A percentile compares a stretch with the other conserved stretches of the same genome.
phyloP scores from a whole-genome alignment of 495 filamentous ascomycete genomes.

The Neohortaea acidophila region DNA sequence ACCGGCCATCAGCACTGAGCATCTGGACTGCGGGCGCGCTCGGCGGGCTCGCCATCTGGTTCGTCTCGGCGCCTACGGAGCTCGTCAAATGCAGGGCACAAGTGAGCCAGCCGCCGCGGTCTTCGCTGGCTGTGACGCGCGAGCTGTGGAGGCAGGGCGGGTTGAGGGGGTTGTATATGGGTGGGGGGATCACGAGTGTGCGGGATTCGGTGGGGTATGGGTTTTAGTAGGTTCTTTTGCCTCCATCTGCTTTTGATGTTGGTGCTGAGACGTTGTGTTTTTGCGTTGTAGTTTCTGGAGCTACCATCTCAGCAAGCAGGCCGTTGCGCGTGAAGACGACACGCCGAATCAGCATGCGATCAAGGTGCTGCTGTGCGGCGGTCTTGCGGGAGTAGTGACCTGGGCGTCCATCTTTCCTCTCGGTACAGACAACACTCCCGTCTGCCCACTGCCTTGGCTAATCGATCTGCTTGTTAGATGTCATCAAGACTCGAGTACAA shows the following conservation, averaged over 20 bases:
- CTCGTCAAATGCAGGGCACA: slow-evolving; percentile 78
- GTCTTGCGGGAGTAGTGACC: slow-evolving; percentile 66
- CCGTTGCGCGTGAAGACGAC: slow-evolving; percentile 29
- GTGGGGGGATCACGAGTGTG: slow-evolving; percentile 61
- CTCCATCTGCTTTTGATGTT: background rate
- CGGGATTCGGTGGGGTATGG: slow-evolving; percentile 80
- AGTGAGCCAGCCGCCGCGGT: slow-evolving; percentile 28
- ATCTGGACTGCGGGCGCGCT: slow-evolving; percentile 62
- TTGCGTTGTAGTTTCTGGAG: slow-evolving; percentile 52
- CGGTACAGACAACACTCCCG: slow-evolving; percentile 14
- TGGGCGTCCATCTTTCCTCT: slow-evolving; percentile 81
- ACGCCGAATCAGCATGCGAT: slow-evolving; percentile 35
- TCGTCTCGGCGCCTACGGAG: slow-evolving; percentile 71
- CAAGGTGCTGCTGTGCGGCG: slow-evolving; percentile 64
- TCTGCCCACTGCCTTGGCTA: background rate
- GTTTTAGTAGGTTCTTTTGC: slow-evolving; percentile 51
- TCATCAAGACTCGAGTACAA: slow-evolving; percentile 78
- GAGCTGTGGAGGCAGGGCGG: slow-evolving; percentile 47
- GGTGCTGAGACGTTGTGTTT: slow-evolving; percentile 8
- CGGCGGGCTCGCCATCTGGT: slow-evolving; percentile 67
- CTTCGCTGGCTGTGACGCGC: slow-evolving; percentile 46
- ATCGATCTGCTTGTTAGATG: slow-evolving; percentile 33
- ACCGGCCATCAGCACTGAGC: slow-evolving; percentile 24
- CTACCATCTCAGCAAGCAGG: slow-evolving; percentile 56
- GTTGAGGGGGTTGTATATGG: slow-evolving; percentile 56